phyloP scores from a whole-genome alignment of 108 stramenopile genomes.

The Fragilaria crotonensis region DNA sequence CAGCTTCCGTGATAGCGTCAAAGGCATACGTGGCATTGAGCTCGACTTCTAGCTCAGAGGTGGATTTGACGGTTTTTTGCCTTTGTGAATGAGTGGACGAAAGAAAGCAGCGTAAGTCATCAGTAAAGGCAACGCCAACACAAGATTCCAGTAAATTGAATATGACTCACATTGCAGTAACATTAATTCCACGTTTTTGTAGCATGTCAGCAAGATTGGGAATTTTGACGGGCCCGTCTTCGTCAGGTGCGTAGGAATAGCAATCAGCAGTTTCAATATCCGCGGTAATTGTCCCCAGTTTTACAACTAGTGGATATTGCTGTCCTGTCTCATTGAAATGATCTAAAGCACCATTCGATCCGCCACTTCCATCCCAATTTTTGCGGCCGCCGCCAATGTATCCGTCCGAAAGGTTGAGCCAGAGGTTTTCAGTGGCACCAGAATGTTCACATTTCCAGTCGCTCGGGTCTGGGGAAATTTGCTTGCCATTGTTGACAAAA shows the following conservation, averaged over 20 bases:
- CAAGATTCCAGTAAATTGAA: background rate
- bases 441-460: slow-evolving; percentile 76
- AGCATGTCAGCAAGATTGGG: slow-evolving; percentile 92
- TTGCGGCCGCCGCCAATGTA: slow-evolving; percentile 96
- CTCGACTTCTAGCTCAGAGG: slow-evolving; percentile 96
- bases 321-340: slow-evolving; percentile 89
- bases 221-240: slow-evolving; percentile 95
- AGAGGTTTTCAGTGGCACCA: slow-evolving; percentile 86
- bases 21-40: slow-evolving; percentile 92
- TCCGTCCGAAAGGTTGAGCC: slow-evolving; percentile 96
- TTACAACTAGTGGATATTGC: slow-evolving; percentile 93
- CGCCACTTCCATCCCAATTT: slow-evolving; percentile 97
- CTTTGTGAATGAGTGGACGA: background rate
- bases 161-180: slow-evolving; percentile 42
- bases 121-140: background rate
- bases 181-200: slow-evolving; percentile 83
- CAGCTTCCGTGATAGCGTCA: slow-evolving; percentile 90
- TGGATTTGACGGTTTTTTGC: slow-evolving; percentile 96
- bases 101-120: too few species aligned
- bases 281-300: slow-evolving; percentile 95
- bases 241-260: slow-evolving; percentile 95
- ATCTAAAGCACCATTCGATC: slow-evolving; percentile 92
- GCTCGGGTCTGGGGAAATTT: slow-evolving; percentile 49
- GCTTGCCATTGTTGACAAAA: slow-evolving; percentile 77
- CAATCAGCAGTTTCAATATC: slow-evolving; percentile 90